Percentiles rank a stretch among this genome's conserved stretches.
phyloP scores from a whole-genome alignment of 495 filamentous ascomycete species.

The Staphylotrichum longicolle region DNA sequence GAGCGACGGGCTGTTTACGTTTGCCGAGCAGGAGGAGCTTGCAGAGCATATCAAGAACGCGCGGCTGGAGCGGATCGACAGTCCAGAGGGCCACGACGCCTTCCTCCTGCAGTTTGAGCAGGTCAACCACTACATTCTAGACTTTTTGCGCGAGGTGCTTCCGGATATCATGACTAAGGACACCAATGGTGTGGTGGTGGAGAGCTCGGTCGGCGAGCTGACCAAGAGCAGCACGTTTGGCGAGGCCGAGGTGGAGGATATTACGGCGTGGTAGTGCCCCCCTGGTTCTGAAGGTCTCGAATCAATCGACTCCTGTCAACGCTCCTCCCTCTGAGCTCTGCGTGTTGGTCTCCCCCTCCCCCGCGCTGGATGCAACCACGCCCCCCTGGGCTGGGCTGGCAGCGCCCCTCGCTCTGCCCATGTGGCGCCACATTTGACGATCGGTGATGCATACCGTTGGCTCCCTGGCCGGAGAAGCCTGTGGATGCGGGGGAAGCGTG shows the following conservation, averaged over 20 bases:
- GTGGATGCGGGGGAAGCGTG: conserved; percentile 4
- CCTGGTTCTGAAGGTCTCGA: not conserved
- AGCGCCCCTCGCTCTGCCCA: not conserved
- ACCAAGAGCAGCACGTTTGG: conserved; percentile 87
- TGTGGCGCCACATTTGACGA: not conserved
- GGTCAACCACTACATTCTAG: conserved; percentile 82
- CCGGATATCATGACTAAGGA: conserved; percentile 79
- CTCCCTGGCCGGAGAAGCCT: not conserved
- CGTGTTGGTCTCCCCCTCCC: no score
- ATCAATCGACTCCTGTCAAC: not conserved
- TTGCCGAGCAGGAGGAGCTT: conserved; percentile 89
- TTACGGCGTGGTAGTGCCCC: conserved; percentile 78
- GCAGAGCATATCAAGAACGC: conserved; percentile 78
- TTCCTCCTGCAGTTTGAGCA: conserved; percentile 97
- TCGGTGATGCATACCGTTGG: not conserved
- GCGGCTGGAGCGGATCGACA: conserved; percentile 79
- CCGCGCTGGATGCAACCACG: not conserved
- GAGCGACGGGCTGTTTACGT: conserved; percentile 92
- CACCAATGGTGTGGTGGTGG: conserved; percentile 46
- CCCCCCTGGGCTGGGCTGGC: not conserved
- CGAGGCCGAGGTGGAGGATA: conserved; percentile 94
- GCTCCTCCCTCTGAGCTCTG: not conserved
- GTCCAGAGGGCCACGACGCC: conserved; percentile 92
- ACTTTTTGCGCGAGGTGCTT: conserved; percentile 77
- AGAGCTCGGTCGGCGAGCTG: conserved; percentile 48